A percentile compares a stretch with the other conserved stretches of the same genome.
Conservation (phyloP, 1,284 basidiomycete species). For the Microstroma glucosiphilum region DNA sequence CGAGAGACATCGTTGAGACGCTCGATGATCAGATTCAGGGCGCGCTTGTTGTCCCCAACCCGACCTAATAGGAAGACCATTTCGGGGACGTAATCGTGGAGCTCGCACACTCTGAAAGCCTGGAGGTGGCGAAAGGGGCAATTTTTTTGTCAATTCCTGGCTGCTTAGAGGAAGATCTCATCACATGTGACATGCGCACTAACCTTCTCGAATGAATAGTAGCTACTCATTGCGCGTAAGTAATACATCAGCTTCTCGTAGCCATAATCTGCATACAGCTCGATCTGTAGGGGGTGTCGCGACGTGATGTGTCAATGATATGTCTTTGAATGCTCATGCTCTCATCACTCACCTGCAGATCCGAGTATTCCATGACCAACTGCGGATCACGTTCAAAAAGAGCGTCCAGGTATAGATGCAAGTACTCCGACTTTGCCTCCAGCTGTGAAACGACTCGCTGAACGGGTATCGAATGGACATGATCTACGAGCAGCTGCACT, state of each 20-base stretch:
- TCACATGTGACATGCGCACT: constrained; percentile 17
- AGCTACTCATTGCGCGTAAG: constrained; percentile 68
- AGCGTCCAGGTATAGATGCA: constrained; percentile 89
- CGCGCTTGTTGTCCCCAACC: constrained; percentile 95
- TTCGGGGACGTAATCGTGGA: constrained; percentile 80
- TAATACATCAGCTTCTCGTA: constrained; percentile 63
- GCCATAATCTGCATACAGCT: constrained; percentile 84
- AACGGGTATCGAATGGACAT: constrained; percentile 91
- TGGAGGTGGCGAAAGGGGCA: constrained; percentile 43
- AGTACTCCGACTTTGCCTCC: constrained; percentile 67
- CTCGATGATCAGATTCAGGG: constrained; percentile 90
- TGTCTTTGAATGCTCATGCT: constrained; percentile 15
- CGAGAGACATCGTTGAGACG: constrained; percentile 84
- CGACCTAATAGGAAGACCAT: constrained; percentile 96
- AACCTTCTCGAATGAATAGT: constrained; percentile 82
- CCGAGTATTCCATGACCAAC: constrained; percentile 71
- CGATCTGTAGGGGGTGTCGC: constrained; percentile 55
- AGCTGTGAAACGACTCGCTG: constrained; percentile 82
- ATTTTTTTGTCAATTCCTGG: constrained; percentile 1
- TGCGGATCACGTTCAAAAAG: constrained; percentile 81
- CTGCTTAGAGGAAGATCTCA: neutral
- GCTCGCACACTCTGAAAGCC: constrained; percentile 82
- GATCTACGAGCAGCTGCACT: constrained; percentile 81
- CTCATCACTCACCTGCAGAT: constrained; percentile 61
- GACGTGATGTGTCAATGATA: neutral